These are phyloP conservation scores for Globisporangium okanoganense DNA, from an alignment of 352 stramenopile genomes.

Conservation along the genomic window DNA sequence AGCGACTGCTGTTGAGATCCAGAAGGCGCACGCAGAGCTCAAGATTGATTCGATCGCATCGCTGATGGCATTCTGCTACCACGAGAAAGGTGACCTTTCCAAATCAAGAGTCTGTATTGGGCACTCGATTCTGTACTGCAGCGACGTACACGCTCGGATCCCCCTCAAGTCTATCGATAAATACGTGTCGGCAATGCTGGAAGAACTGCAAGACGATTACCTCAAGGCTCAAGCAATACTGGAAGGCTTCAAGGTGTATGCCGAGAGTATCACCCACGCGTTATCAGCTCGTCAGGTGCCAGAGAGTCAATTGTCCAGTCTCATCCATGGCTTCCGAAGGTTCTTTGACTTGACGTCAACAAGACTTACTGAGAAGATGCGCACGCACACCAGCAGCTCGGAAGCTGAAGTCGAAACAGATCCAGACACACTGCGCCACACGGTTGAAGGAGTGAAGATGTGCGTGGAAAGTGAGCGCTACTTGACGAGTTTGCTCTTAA, in stretches of 20 bases:
- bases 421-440: neutral
- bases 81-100: conserved; percentile 25
- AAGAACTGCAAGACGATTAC: conserved; percentile 26
- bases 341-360: conserved; percentile 25
- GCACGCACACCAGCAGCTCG: conserved; percentile 4
- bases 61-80: conserved; percentile 55
- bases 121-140: conserved; percentile 53
- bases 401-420: neutral
- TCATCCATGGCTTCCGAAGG: conserved; percentile 31
- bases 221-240: conserved; percentile 4
- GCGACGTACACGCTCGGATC: conserved; percentile 20
- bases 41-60: conserved; percentile 56
- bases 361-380: conserved; percentile 22
- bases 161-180: conserved; percentile 37
- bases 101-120: conserved; percentile 37
- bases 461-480: conserved; percentile 17
- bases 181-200: conserved; percentile 40
- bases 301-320: conserved; percentile 16
- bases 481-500: conserved; percentile 24
- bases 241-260: conserved; percentile 27
- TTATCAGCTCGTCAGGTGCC: conserved; percentile 30
- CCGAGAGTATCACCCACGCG: conserved; percentile 32
- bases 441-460: conserved; percentile 3
- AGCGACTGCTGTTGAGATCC: conserved; percentile 23
- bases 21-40: conserved; percentile 38